Evolutionary conservation across 176 grass and related monocot species (phyloP), one percentile per base, ranked within the genome.

Genomic region (Phoenix roebelenii): DNA sequence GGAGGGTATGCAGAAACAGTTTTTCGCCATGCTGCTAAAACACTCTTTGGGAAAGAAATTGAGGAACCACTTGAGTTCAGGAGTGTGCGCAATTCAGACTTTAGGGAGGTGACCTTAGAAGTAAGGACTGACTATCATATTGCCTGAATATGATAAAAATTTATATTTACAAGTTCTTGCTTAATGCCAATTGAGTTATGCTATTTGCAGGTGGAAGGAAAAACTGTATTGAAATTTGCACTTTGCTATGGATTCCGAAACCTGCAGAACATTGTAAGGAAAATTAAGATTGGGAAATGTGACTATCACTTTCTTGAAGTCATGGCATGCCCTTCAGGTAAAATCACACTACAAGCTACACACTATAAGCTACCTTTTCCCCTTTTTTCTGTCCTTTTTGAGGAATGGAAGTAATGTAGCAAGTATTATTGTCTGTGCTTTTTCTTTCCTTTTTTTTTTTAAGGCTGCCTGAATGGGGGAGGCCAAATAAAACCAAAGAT

Each of bases 321-420:
- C 71, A 97, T 97, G 93, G 93, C 93, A 7, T 97, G 93, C 25
- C 93, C 93, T 73, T 85, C 93, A 88, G 93, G 93, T 97, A 89
- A 25, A 44, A 12, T 44, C 12, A 12, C 35, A 44, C 35, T 44
- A 14, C 35, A 44, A 44, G 6, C 28, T 30, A 6, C 28, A 12
- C 35, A 44, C 35, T 44, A 6, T 12, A 44, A 44, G 6, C 35
- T 44, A 12, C 35, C 14, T 44, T 44, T 12, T 32, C 5, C 5
- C 5, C 29, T 32, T 32, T 32, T 44, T 44, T 10, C 10, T 44
- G 2, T 3, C 9, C 14, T 18, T 23, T 15, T 24, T 53, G 49
- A 44, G 35, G 35, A 14, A 3, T 44, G 35, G 35, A 44, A 12
- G 35, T 44, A 44, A 44, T 44, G 9, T 44, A 44, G 35, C 7